Evolutionary conservation across 2,329 filamentous ascomycete species (phyloP).

Genomic region (Monilinia fructigena): DNA sequence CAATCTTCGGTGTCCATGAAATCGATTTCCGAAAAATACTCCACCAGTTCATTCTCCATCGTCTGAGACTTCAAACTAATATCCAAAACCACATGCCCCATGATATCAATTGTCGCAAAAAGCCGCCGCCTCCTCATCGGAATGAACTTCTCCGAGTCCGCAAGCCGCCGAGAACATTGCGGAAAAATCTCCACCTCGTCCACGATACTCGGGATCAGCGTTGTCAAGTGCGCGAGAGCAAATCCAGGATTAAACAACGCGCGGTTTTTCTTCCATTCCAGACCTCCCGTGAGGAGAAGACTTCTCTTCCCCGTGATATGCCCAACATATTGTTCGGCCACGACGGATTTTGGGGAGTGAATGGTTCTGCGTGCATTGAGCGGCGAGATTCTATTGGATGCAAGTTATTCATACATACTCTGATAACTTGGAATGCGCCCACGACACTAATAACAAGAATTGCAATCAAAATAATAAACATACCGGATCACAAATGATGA

Average conservation of each 20-base stretch:
- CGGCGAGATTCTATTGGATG: constrained; percentile 3
- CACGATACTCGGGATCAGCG: constrained; percentile 29
- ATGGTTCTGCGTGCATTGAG: constrained; percentile 21
- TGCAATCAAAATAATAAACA: neutral
- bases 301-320: constrained; percentile 25
- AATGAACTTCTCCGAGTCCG: constrained; percentile 28
- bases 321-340: neutral
- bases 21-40: constrained; percentile 30
- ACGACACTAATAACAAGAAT: no score
- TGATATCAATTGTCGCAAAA: constrained; percentile 33
- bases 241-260: constrained; percentile 36
- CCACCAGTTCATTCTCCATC: constrained; percentile 28
- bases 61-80: constrained; percentile 28
- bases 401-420: neutral
- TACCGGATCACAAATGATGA: constrained; percentile 21
- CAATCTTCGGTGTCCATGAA: constrained; percentile 28
- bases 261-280: constrained; percentile 33
- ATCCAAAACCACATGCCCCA: constrained; percentile 29
- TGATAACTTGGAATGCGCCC: neutral
- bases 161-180: constrained; percentile 25
- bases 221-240: constrained; percentile 27
- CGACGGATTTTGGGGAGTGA: constrained; percentile 12
- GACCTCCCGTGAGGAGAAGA: constrained; percentile 30
- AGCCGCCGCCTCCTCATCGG: constrained; percentile 29
- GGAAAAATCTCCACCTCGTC: constrained; percentile 29